phyloP scores from a whole-genome alignment of 345 rosid species.

The Bruguiera parviflora region DNA sequence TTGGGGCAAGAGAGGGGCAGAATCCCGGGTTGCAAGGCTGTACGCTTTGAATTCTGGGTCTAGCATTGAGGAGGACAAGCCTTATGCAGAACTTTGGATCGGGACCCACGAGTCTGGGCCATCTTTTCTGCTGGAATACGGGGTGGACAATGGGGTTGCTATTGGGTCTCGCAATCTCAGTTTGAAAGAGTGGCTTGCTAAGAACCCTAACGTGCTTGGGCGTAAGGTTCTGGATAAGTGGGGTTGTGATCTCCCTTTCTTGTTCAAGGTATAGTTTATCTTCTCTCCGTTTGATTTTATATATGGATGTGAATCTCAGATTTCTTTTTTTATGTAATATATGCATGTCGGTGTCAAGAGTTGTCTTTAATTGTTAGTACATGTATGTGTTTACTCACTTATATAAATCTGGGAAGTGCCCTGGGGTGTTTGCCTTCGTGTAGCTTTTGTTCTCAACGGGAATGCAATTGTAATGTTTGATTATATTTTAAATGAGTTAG shows the following conservation, averaged over 20 bases:
- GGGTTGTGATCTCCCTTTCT: conserved; percentile 97
- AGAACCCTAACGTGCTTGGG: conserved; percentile 76
- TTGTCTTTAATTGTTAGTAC: not conserved
- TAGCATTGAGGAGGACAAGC: conserved; percentile 37
- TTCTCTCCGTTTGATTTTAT: not conserved
- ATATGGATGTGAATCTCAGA: not conserved
- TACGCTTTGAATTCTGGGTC: conserved; percentile 53
- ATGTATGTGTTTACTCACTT: no score
- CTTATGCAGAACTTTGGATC: conserved; percentile 83
- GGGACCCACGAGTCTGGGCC: conserved; percentile 93
- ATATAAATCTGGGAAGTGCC: no score
- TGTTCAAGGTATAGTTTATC: conserved; percentile 66
- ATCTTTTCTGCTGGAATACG: conserved; percentile 44
- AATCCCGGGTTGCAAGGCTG: conserved; percentile 65
- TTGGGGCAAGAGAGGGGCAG: conserved; percentile 77
- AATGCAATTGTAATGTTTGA: not conserved
- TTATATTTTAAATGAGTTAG: not conserved
- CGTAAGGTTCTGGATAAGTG: conserved; percentile 64
- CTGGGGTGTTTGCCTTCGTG: no score
- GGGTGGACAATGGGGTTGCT: conserved; percentile 36
- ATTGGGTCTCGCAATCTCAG: conserved; percentile 19
- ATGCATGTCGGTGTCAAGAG: not conserved
- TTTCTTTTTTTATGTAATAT: not conserved
- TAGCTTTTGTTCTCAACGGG: not conserved
- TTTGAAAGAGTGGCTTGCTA: conserved; percentile 67